A percentile compares a stretch with the other conserved stretches of the same genome.
Evolutionary conservation across 257 asterid genomes (phyloP).

Genomic region (Salvia splendens): DNA sequence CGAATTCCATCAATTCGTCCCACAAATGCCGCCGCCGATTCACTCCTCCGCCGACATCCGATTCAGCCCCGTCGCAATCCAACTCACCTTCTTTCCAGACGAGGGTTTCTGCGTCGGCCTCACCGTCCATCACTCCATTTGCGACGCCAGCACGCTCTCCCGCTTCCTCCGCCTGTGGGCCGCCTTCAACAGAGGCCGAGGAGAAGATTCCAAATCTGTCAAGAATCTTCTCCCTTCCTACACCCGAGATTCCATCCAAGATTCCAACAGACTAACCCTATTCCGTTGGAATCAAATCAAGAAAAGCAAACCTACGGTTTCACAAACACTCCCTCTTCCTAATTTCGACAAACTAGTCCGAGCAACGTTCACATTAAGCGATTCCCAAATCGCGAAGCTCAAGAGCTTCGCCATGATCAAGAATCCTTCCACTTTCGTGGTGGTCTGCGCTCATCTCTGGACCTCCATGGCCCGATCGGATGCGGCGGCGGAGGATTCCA

Average conservation of each 20-base stretch:
- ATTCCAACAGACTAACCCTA: background rate
- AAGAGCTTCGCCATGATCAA: background rate
- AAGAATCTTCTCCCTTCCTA: background rate
- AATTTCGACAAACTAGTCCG: background rate
- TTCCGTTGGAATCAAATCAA: background rate
- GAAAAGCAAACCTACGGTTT: too few relatives aligned
- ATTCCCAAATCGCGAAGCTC: background rate
- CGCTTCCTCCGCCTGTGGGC: constrained; percentile 1
- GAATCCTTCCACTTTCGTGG: background rate
- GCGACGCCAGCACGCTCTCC: background rate
- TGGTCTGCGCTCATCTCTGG: constrained; percentile 25
- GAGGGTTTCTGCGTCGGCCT: constrained; percentile 3
- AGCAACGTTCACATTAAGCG: background rate
- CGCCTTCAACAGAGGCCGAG: background rate
- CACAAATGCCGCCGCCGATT: background rate
- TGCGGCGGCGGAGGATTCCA: too few relatives aligned
- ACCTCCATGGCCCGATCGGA: constrained; percentile 24
- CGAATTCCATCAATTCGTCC: background rate
- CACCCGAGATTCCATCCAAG: background rate
- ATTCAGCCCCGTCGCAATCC: background rate
- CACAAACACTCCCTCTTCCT: too few relatives aligned
- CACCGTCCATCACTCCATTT: background rate
- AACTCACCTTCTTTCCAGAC: constrained; percentile 23
- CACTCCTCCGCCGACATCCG: background rate
- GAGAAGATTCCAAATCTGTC: background rate